A percentile compares a stretch with the other conserved stretches of the same genome.
These are phyloP conservation scores for Cytospora chrysosperma DNA, from an alignment of 2,329 filamentous ascomycete species.

Conservation along the genomic window DNA sequence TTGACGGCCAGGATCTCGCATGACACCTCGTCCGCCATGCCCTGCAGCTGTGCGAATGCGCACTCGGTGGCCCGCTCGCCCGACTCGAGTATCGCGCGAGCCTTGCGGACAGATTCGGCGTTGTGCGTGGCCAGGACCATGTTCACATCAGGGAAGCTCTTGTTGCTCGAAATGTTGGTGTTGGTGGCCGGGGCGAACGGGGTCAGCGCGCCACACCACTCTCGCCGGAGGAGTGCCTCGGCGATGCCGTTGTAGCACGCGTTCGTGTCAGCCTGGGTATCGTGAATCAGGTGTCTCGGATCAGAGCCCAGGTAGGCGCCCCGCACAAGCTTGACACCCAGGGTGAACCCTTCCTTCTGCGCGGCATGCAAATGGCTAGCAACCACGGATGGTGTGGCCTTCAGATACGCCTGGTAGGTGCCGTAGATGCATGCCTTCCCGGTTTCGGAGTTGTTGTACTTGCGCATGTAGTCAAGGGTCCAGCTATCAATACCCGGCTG, in stretches of 20 bases:
- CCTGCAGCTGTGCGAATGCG: conserved; percentile 79
- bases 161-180: no score
- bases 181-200: conserved; percentile 35
- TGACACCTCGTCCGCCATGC: conserved; percentile 94
- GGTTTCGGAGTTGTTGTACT: conserved; percentile 60
- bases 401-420: conserved; percentile 77
- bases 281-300: conserved; percentile 67
- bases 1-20: conserved; percentile 50
- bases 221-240: conserved; percentile 62
- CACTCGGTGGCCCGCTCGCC: conserved; percentile 43
- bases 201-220: conserved; percentile 57
- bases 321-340: conserved; percentile 74
- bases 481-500: conserved; percentile 80
- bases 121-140: conserved; percentile 85
- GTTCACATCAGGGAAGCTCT: conserved; percentile 57
- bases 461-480: conserved; percentile 73
- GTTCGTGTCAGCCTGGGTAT: conserved; percentile 71
- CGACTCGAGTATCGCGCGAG: conserved; percentile 50
- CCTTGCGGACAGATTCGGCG: conserved; percentile 63
- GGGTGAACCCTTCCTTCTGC: conserved; percentile 57
- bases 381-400: conserved; percentile 57
- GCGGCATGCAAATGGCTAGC: conserved; percentile 60
- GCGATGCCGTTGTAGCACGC: conserved; percentile 70
- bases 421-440: conserved; percentile 72
- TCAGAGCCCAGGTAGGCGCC: conserved; percentile 73